These are phyloP conservation scores for Daucus carota DNA, from an alignment of 129 eudicot genomes.

Conservation along the genomic window DNA sequence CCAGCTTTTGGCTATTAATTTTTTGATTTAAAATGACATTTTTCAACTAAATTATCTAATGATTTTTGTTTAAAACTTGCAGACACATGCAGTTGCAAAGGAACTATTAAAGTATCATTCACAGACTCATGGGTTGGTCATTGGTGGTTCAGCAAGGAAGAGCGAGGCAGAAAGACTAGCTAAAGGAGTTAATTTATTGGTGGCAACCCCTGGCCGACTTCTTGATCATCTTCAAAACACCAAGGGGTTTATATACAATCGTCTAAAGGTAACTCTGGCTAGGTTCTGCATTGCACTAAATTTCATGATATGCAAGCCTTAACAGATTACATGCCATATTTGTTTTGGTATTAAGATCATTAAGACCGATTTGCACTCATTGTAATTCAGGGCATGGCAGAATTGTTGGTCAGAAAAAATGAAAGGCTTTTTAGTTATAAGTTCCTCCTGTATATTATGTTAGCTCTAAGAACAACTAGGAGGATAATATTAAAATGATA, in stretches of 20 bases:
- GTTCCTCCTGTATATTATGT: background rate
- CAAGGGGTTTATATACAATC: constrained; percentile 80
- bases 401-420: background rate
- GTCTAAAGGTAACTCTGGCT: constrained; percentile 41
- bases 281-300: background rate
- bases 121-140: constrained; percentile 76
- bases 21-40: background rate
- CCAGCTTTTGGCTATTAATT: background rate
- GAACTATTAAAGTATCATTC: constrained; percentile 76
- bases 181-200: constrained; percentile 75
- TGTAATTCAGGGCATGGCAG: background rate
- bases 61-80: background rate
- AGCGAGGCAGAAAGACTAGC: constrained; percentile 72
- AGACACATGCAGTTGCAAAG: constrained; percentile 30
- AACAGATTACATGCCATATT: too few relatives aligned
- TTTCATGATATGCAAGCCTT: background rate
- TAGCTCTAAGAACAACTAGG: background rate
- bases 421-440: background rate
- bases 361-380: background rate
- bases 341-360: background rate
- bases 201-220: constrained; percentile 87
- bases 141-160: constrained; percentile 78
- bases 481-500: background rate
- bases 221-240: constrained; percentile 88
- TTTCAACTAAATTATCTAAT: background rate